Conservation (phyloP, 371 early-diverging fungal species). For the Synchytrium microbalum region DNA sequence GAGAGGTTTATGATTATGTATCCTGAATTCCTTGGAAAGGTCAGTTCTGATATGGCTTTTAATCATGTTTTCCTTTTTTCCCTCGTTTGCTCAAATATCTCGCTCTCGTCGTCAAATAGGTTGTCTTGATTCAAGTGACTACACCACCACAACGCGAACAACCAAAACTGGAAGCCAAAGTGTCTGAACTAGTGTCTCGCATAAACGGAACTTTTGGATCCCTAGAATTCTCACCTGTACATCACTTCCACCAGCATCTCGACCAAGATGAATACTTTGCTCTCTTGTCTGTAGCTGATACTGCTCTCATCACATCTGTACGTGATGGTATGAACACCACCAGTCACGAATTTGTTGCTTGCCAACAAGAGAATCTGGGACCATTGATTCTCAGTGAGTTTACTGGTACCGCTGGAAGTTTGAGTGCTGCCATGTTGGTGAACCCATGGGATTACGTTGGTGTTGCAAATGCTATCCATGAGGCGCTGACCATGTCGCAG, state of each 20-base stretch:
- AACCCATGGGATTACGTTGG: conserved; percentile 97
- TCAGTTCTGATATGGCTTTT: conserved; percentile 2
- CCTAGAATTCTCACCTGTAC: conserved; percentile 88
- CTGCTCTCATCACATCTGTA: conserved; percentile 88
- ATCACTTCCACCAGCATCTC: conserved; percentile 92
- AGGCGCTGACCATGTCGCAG: conserved; percentile 72
- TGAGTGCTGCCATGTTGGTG: conserved; percentile 83
- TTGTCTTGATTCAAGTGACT: conserved; percentile 80
- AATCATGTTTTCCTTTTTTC: conserved; percentile 5
- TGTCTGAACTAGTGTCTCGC: conserved; percentile 81
- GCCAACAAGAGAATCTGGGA: conserved; percentile 75
- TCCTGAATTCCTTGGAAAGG: conserved; percentile 80
- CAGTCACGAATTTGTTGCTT: conserved; percentile 94
- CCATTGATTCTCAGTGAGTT: conserved; percentile 94
- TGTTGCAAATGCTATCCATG: conserved; percentile 86
- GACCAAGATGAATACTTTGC: conserved; percentile 92
- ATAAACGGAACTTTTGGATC: conserved; percentile 94
- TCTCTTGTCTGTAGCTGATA: conserved; percentile 87
- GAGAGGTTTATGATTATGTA: conserved; percentile 83
- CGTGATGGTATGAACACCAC: conserved; percentile 99
- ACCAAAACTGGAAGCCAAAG: conserved; percentile 64
- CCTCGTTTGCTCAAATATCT: background rate
- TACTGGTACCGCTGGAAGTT: conserved; percentile 92
- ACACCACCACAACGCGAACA: conserved; percentile 37
- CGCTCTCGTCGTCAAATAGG: too few relatives aligned